Conservation (phyloP, 1,284 basidiomycete genomes). For the Malassezia pachydermatis region DNA sequence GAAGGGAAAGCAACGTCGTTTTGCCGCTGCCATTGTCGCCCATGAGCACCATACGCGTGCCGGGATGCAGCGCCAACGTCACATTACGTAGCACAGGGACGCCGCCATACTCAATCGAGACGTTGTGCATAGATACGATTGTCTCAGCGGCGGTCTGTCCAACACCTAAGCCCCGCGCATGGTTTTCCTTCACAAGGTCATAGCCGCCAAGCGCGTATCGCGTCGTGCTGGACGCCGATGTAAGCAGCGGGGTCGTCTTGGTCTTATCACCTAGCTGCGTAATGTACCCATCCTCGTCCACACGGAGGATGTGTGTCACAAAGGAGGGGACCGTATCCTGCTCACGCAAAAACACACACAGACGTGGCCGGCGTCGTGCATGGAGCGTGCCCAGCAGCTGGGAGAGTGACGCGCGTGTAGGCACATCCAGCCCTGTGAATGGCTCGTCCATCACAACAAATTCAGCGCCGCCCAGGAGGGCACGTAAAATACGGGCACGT, state of each 20-base stretch:
- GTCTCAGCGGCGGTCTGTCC: slow-evolving; percentile 34
- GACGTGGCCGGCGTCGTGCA: slow-evolving; percentile 49
- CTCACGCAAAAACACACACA: slow-evolving; percentile 68
- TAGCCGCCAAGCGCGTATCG: slow-evolving; percentile 18
- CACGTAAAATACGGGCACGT: slow-evolving; percentile 69
- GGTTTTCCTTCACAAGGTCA: slow-evolving; percentile 10
- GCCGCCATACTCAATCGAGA: slow-evolving; percentile 63
- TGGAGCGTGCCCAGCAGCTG: slow-evolving; percentile 56
- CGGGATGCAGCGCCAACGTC: slow-evolving; percentile 24
- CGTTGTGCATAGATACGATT: slow-evolving; percentile 58
- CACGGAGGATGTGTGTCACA: slow-evolving; percentile 64
- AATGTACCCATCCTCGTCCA: slow-evolving; percentile 53
- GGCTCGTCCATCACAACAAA: slow-evolving; percentile 49
- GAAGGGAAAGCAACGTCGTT: slow-evolving; percentile 79
- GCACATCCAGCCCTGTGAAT: slow-evolving; percentile 26
- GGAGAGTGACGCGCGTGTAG: slow-evolving; percentile 19
- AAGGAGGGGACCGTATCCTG: slow-evolving; percentile 73
- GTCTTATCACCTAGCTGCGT: slow-evolving; percentile 47
- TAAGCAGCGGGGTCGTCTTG: neutral
- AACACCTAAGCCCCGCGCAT: slow-evolving; percentile 10
- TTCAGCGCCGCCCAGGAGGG: slow-evolving; percentile 59
- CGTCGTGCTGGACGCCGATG: neutral
- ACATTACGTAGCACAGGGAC: slow-evolving; percentile 53
- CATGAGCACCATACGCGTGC: slow-evolving; percentile 24
- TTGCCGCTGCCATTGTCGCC: slow-evolving; percentile 64